phyloP scores from a whole-genome alignment of 2,329 filamentous ascomycete species.

The Alternaria sp. region DNA sequence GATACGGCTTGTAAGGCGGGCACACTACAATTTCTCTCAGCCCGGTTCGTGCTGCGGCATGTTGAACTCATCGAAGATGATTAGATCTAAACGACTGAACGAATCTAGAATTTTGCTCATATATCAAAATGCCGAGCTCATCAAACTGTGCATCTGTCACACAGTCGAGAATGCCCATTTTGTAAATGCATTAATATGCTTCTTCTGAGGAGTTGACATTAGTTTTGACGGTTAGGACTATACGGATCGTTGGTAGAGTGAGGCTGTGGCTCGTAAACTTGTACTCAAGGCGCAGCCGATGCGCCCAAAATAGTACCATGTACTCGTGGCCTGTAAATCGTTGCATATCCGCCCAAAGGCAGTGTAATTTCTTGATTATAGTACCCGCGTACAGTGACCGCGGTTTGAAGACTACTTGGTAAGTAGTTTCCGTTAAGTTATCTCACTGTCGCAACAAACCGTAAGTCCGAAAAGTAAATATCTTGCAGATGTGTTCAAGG shows the following conservation, averaged over 20 bases:
- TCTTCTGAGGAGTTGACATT: neutral
- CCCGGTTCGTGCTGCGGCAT: neutral
- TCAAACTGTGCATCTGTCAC: neutral
- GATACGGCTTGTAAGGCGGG: neutral
- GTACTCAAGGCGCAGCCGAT: neutral
- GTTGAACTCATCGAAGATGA: neutral
- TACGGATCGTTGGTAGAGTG: neutral
- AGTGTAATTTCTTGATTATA: neutral
- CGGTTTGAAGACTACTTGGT: neutral
- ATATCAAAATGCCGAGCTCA: neutral
- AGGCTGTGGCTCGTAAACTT: neutral
- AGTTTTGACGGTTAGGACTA: neutral
- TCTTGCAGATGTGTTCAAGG: neutral
- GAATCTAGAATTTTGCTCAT: neutral
- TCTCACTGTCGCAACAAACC: neutral
- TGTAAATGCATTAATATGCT: neutral
- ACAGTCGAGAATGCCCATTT: neutral
- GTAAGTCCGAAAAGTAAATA: neutral
- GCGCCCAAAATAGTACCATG: neutral
- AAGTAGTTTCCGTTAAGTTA: neutral
- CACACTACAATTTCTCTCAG: neutral
- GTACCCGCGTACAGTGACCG: neutral
- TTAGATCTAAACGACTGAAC: neutral
- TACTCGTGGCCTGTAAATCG: neutral
- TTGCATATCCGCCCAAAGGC: neutral